Evolutionary conservation across 2,329 filamentous ascomycete genomes (phyloP).

Genomic region (Dendryphion nanum): DNA sequence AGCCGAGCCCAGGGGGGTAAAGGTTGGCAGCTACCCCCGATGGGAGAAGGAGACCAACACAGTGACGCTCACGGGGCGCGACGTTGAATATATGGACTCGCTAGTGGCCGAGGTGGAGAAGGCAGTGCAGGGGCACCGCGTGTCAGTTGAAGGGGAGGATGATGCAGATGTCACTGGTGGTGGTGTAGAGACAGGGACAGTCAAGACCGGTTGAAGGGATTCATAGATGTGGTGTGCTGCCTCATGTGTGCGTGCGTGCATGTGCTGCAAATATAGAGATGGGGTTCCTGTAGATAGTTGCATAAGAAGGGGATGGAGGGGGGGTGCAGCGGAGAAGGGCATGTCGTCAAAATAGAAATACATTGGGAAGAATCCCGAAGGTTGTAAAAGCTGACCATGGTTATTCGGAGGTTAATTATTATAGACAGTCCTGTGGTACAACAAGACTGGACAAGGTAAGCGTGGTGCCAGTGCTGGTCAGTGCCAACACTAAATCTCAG

Average conservation of each 20-base stretch:
- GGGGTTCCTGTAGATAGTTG: too few species aligned
- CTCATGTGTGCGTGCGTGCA: neutral
- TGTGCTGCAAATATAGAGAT: too few species aligned
- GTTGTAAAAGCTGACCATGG: too few species aligned
- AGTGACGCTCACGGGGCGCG: conserved; percentile 79
- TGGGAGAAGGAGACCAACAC: conserved; percentile 89
- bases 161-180: conserved; percentile 35
- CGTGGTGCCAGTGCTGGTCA: conserved; percentile 2
- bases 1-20: conserved; percentile 74
- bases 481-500: conserved; percentile 3
- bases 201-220: conserved; percentile 27
- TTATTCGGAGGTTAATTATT: too few species aligned
- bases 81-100: conserved; percentile 74
- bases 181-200: conserved; percentile 36
- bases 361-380: too few species aligned
- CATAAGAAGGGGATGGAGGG: conserved; percentile 2
- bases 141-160: conserved; percentile 65
- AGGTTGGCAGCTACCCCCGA: conserved; percentile 91
- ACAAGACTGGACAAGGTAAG: too few species aligned
- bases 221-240: too few species aligned
- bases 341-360: conserved; percentile 20
- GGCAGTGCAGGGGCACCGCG: conserved; percentile 70
- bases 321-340: conserved; percentile 7
- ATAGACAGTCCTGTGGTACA: too few species aligned
- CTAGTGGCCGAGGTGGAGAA: conserved; percentile 74